Evolutionary conservation across 2,329 filamentous ascomycete genomes (phyloP).

Genomic region (Alternaria conjuncta): DNA sequence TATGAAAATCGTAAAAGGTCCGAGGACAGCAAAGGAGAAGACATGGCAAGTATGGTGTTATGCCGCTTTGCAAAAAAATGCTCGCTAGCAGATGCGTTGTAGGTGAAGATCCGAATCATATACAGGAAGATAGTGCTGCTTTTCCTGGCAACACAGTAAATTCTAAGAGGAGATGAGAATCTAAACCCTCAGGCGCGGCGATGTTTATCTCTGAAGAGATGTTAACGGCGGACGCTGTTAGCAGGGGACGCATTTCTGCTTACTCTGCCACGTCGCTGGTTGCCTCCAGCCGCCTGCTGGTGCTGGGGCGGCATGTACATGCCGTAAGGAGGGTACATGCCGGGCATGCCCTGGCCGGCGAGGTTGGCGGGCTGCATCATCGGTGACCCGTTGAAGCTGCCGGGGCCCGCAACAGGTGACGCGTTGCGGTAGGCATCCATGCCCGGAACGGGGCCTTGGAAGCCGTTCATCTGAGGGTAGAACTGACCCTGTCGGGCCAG

Average conservation of each 20-base stretch:
- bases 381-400: conserved; percentile 46
- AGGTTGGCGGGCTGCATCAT: conserved; percentile 59
- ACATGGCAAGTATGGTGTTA: conserved; percentile 16
- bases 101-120: conserved; percentile 31
- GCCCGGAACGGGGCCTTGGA: conserved; percentile 48
- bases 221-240: conserved; percentile 29
- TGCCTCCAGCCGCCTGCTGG: conserved; percentile 52
- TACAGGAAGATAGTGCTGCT: conserved; percentile 32
- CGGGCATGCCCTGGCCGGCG: conserved; percentile 47
- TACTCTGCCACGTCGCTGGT: conserved; percentile 61
- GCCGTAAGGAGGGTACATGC: conserved; percentile 55
- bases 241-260: conserved; percentile 43
- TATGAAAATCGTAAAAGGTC: conserved; percentile 9
- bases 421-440: conserved; percentile 54
- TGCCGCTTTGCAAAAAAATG: conserved; percentile 22
- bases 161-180: conserved; percentile 6
- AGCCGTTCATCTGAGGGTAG: conserved; percentile 54
- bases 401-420: conserved; percentile 51
- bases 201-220: conserved; percentile 37
- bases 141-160: conserved; percentile 21
- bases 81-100: conserved; percentile 24
- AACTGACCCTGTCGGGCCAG: conserved; percentile 57
- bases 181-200: not conserved
- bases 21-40: conserved; percentile 9
- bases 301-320: conserved; percentile 58